Conservation (phyloP, 2,329 filamentous ascomycete genomes). For the Trichoderma gracile region DNA sequence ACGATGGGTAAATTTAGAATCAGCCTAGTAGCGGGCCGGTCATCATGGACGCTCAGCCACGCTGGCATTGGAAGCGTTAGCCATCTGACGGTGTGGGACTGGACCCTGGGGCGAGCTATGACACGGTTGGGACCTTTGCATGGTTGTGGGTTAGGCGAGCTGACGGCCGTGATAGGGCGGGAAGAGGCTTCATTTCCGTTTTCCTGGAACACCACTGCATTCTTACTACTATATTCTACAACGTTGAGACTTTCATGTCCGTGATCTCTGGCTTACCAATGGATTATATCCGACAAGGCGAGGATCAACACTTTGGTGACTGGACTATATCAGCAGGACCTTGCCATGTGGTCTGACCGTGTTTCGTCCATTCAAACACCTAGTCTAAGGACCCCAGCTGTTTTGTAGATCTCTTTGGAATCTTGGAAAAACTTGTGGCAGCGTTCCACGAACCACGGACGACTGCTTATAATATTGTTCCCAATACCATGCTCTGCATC, state of each 20-base stretch:
- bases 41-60: conserved; percentile 16
- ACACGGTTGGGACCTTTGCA: not conserved
- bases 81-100: conserved; percentile 14
- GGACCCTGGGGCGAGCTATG: not conserved
- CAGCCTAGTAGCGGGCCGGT: conserved; percentile 21
- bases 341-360: not conserved
- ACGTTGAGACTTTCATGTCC: not conserved
- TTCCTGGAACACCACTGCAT: not conserved
- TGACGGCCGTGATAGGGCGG: not conserved
- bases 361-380: too few species aligned
- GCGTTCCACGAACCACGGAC: too few species aligned
- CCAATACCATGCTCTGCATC: not conserved
- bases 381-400: too few species aligned
- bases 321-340: not conserved
- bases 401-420: too few species aligned
- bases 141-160: not conserved
- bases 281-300: not conserved
- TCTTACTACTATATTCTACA: too few species aligned
- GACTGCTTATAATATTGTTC: too few species aligned
- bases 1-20: conserved; percentile 14
- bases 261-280: not conserved
- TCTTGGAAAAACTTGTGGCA: not conserved
- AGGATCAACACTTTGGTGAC: not conserved
- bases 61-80: conserved; percentile 3
- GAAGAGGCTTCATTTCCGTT: not conserved